Base-by-base conservation (phyloP, 2,329 filamentous ascomycete genomes). In the Mycosphaerella sp. region DNA sequence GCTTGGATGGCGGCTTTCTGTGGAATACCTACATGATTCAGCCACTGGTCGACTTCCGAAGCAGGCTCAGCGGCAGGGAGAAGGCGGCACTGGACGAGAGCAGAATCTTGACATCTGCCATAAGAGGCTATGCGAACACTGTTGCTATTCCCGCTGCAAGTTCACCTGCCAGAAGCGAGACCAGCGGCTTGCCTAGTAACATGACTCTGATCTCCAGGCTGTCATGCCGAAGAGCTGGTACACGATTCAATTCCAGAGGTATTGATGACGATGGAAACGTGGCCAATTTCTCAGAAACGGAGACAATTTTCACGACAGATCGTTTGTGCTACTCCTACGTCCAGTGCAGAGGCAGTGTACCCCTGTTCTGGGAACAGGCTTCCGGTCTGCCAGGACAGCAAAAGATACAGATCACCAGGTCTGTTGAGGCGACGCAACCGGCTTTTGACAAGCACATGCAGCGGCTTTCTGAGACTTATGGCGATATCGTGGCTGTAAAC, bases 1-100 rank as follows among this genome's bases (percentile, higher is more conserved):
- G 88, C 64, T 83, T 97, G 55, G 89, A 98, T 68, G 86, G 89
- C 63, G 86, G 87, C 1, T 96, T 95, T 66, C 73, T 98, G 14
- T 98, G 93, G 93, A 98, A 98, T 66, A 94, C 89, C 3, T 96
- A 94, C 71, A 96, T 98, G 89, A 95, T 98, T 62, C 85, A 86
- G 58, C 90, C 93, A 4, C 76, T 98, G 48, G 84, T 96, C 27
- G 81, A 89, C 67, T 97, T 98, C 67, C 84, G 93, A 39, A 89
- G 86, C 27, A 81, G 87, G 14, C 77, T 98, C 41, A 79, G 88
- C 54, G 79, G 81, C 5, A 78, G 80, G 48, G 89, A 96, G 61
- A 85, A 85, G 59, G 78, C 81, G 54, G 83, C 82, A 4, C 77
- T 98, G n/a, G 93, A 98, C 72, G 76, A 79, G 2, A 95, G 89